These are phyloP conservation scores for Xylariales sp. DNA, from an alignment of 2,329 filamentous ascomycete genomes.

Conservation along the genomic window DNA sequence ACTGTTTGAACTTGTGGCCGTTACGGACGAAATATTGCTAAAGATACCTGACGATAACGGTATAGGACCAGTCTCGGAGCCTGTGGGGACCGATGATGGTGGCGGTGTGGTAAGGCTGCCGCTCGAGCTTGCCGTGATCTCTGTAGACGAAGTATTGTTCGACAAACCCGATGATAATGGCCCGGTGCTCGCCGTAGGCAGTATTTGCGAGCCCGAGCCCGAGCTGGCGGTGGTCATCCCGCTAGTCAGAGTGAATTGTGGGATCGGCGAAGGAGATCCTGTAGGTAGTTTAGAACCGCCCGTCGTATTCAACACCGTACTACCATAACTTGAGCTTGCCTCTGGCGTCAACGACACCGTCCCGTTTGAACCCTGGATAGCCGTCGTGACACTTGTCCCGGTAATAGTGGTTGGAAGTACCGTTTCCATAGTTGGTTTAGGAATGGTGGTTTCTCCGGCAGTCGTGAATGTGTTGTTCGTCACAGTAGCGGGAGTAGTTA, in stretches of 20 bases:
- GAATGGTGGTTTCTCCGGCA: conserved; percentile 20
- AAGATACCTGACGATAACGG: conserved; percentile 14
- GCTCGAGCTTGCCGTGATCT: conserved; percentile 25
- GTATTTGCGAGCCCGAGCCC: conserved; percentile 1
- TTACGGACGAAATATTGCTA: conserved; percentile 16
- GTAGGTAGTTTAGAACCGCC: conserved; percentile 6
- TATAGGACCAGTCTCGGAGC: conserved; percentile 13
- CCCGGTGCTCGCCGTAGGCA: conserved; percentile 12
- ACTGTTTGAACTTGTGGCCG: conserved; percentile 1
- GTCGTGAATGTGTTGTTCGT: conserved; percentile 27
- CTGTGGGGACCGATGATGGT: conserved; percentile 8
- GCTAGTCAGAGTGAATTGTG: conserved; percentile 17
- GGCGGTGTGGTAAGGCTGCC: conserved; percentile 27
- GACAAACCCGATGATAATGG: not conserved
- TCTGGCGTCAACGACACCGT: conserved; percentile 16
- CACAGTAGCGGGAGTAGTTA: conserved; percentile 29
- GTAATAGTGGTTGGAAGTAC: conserved; percentile 29
- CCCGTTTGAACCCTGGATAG: conserved; percentile 14
- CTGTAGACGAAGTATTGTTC: conserved; percentile 27
- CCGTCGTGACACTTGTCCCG: conserved; percentile 28
- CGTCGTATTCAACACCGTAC: conserved; percentile 8
- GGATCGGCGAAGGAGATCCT: not conserved
- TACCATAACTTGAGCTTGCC: conserved; percentile 13
- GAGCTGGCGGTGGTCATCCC: conserved; percentile 19
- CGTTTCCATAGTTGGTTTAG: conserved; percentile 18